Conservation (phyloP, 305 asterid genomes). For the Fraxinus latifolia region DNA sequence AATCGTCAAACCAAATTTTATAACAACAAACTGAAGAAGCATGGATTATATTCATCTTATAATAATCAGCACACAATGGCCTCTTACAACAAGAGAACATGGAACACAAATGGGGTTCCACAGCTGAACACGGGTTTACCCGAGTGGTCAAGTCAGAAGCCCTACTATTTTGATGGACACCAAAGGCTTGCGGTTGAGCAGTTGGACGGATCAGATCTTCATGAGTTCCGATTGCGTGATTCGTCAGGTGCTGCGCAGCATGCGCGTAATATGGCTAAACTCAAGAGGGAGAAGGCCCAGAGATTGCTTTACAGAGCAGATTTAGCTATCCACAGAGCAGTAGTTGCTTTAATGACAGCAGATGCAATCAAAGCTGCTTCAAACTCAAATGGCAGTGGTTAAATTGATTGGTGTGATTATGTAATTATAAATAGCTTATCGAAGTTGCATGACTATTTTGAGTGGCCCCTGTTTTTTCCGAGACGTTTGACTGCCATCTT, state of each 20-base stretch:
- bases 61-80: conserved; percentile 34
- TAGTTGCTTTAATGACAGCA: conserved; percentile 68
- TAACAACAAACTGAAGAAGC: conserved; percentile 59
- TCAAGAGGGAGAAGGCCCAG: conserved; percentile 78
- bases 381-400: conserved; percentile 30
- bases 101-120: conserved; percentile 51
- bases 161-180: conserved; percentile 32
- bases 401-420: conserved; percentile 25
- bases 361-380: conserved; percentile 67
- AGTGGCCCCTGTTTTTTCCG: conserved; percentile 12
- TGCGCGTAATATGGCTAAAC: conserved; percentile 64
- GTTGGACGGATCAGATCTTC: conserved; percentile 47
- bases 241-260: conserved; percentile 64
- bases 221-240: conserved; percentile 66
- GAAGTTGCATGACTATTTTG: conserved; percentile 7
- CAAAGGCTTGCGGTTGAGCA: conserved; percentile 39
- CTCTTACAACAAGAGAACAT: conserved; percentile 44
- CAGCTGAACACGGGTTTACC: conserved; percentile 51
- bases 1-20: conserved; percentile 46
- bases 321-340: conserved; percentile 80
- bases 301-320: conserved; percentile 71
- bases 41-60: conserved; percentile 40
- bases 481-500: not conserved
- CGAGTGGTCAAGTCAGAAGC: conserved; percentile 47
- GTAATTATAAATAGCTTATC: conserved; percentile 17